phyloP scores from a whole-genome alignment of 805 yeast species.

The Henningerozyma blattae region DNA sequence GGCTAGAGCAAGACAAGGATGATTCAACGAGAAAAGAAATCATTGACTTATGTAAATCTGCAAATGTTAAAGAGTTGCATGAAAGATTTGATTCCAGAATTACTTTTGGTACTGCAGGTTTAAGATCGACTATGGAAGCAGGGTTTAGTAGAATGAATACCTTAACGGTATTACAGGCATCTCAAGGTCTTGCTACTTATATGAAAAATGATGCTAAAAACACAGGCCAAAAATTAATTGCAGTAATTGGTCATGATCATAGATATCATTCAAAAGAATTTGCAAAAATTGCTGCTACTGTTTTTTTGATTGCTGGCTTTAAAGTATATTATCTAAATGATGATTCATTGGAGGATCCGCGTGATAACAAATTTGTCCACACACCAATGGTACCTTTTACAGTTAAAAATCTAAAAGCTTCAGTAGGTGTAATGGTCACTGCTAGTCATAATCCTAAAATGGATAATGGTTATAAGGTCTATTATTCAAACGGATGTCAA shows the following conservation, averaged over 20 bases:
- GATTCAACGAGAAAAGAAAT: slow-evolving; percentile 47
- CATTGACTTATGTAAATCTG: slow-evolving; percentile 26
- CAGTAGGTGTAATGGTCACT: slow-evolving; percentile 86
- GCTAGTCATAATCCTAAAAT: slow-evolving; percentile 79
- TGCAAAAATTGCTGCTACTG: slow-evolving; percentile 70
- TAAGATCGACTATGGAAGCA: slow-evolving; percentile 79
- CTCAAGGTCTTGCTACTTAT: slow-evolving; percentile 65
- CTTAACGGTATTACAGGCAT: slow-evolving; percentile 79
- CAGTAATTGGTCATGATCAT: slow-evolving; percentile 86
- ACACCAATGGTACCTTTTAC: slow-evolving; percentile 92
- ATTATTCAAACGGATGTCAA: slow-evolving; percentile 89
- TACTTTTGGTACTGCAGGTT: slow-evolving; percentile 88
- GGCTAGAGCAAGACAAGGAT: slow-evolving; percentile 26
- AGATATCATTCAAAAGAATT: slow-evolving; percentile 67
- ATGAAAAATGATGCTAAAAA: slow-evolving; percentile 17
- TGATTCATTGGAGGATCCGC: too few species aligned
- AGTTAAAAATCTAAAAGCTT: slow-evolving; percentile 47
- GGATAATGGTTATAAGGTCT: slow-evolving; percentile 92
- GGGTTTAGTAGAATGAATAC: slow-evolving; percentile 86
- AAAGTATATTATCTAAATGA: slow-evolving; percentile 45
- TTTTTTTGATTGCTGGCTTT: slow-evolving; percentile 57
- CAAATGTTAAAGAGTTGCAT: slow-evolving; percentile 35
- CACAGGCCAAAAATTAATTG: slow-evolving; percentile 10
- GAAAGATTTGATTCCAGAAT: slow-evolving; percentile 46
- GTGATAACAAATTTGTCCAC: slow-evolving; percentile 36